Evolutionary conservation across 148 eudicot species (phyloP), one percentile per base, ranked within the genome.

Genomic region (Vaccinium vitisidaea): DNA sequence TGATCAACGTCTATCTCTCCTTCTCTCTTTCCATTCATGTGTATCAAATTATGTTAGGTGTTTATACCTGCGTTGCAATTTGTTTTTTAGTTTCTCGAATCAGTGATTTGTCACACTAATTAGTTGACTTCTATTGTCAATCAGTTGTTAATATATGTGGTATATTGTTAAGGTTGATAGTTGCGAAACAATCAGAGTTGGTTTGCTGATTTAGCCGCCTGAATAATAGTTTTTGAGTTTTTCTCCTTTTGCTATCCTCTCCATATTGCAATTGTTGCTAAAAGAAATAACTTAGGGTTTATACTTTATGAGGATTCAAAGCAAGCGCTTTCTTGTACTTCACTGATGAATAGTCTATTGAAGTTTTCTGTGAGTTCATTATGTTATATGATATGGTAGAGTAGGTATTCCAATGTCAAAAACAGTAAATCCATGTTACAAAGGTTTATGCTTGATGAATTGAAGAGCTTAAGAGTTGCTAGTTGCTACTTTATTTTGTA

Each of bases 71-170:
- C 15, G 74, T 50, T 36, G 77, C 83, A 81, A 73, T 80, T 80
- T 16, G 7, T 80, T 23, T 21, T 79, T 14, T 36, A 15, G 67
- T 5, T 54, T 70, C 21, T 16, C 50, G 16, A 58, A 59, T 76
- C 23, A 36, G 70, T 76, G 63, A 9, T 69, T 77, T 84, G n/a
- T 46, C 11, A 19, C 79, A 32, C 36, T 69, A 58, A 30, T 79
- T 80, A 46, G 80, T 63, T 74, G 83, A 32, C 82, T 75, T 48
- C 23, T 54, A 54, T 16, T 77, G 80, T 23, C n/a, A 14, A 19
- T 43, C 43, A 27, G 15, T 13, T 4, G 18, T 65, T 46, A 5
- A 10, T 43, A 25, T 3, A n/a, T 9, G 12, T 71, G 65, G 1
- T 69, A 4, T 25, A 21, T 8, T 12, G 23, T 56, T 14, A 65